Evolutionary conservation across 2,329 filamentous ascomycete genomes (phyloP).

Genomic region (Cucurbitaria berberidis): DNA sequence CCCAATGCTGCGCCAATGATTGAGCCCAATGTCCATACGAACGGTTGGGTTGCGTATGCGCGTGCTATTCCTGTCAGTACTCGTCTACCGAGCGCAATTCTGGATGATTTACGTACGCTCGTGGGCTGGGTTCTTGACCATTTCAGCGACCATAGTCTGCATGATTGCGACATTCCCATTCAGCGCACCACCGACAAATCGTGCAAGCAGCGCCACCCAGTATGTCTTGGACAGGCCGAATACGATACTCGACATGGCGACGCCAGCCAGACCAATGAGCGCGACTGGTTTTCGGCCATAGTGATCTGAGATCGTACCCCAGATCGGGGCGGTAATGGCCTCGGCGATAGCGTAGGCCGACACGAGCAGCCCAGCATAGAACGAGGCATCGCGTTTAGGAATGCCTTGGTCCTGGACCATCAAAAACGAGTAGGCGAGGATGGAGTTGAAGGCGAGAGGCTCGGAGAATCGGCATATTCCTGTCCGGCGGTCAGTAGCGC

Average conservation of each 20-base stretch:
- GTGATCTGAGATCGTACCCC: conserved; percentile 50
- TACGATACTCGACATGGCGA: conserved; percentile 80
- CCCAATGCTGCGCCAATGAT: conserved; percentile 87
- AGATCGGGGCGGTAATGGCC: conserved; percentile 76
- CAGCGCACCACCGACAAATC: conserved; percentile 78
- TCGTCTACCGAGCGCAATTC: not conserved
- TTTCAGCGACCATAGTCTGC: conserved; percentile 91
- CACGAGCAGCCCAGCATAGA: conserved; percentile 85
- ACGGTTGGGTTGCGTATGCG: conserved; percentile 90
- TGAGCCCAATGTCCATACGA: conserved; percentile 89
- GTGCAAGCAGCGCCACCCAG: conserved; percentile 79
- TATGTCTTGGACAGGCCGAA: conserved; percentile 84
- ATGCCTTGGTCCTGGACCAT: conserved; percentile 50
- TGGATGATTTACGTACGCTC: conserved; percentile 68
- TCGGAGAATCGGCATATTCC: conserved; percentile 92
- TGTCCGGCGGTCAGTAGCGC: conserved; percentile 48
- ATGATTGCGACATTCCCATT: conserved; percentile 94
- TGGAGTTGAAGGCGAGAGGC: conserved; percentile 90
- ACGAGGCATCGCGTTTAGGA: conserved; percentile 63
- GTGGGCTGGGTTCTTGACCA: conserved; percentile 85
- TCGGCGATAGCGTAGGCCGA: conserved; percentile 89
- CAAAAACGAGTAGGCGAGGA: conserved; percentile 75
- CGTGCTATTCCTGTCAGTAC: conserved; percentile 61
- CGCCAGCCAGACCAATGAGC: conserved; percentile 69
- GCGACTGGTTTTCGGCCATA: conserved; percentile 52